Percentiles rank a stretch among this genome's conserved stretches.
These are phyloP conservation scores for Pycnococcus provasolii DNA, from an alignment of 139 green algal species.

Conservation along the genomic window DNA sequence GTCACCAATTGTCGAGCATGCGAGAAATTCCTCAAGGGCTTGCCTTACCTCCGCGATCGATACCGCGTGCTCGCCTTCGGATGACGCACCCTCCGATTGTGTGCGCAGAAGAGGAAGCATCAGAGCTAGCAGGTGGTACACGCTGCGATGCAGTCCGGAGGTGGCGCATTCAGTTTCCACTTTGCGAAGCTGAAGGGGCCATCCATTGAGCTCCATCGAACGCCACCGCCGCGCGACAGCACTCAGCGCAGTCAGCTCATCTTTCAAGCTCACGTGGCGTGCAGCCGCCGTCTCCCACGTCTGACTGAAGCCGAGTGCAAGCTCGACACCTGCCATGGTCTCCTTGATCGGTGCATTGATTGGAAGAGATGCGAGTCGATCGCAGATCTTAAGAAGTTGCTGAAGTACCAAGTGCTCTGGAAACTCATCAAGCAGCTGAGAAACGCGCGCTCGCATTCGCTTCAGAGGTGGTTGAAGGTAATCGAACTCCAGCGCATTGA, in stretches of 20 bases:
- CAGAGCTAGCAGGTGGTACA: no score
- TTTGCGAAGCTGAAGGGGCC: slow-evolving; percentile 32
- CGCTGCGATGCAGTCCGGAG: no score
- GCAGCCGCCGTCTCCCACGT: slow-evolving; percentile 91
- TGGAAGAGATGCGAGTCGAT: slow-evolving; percentile 52
- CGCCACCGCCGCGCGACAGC: slow-evolving; percentile 76
- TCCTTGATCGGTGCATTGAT: slow-evolving; percentile 55
- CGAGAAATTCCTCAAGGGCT: no score
- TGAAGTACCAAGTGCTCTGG: slow-evolving; percentile 80
- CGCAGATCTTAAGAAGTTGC: slow-evolving; percentile 66
- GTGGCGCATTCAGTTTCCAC: no score
- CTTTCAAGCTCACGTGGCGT: slow-evolving; percentile 60
- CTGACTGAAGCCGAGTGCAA: slow-evolving; percentile 71
- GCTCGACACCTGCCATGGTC: slow-evolving; percentile 76
- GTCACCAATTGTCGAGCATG: no score
- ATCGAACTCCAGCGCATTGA: slow-evolving; percentile 48
- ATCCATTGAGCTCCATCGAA: slow-evolving; percentile 72
- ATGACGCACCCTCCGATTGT: no score
- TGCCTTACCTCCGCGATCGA: no score
- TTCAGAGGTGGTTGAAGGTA: slow-evolving; percentile 58
- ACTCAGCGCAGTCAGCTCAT: slow-evolving; percentile 48
- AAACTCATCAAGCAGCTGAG: slow-evolving; percentile 73
- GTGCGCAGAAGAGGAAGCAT: no score
- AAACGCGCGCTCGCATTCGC: slow-evolving; percentile 44
- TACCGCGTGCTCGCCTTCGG: no score